Base-by-base conservation (phyloP, 345 rosid species). In the Lepidium didymum region DNA sequence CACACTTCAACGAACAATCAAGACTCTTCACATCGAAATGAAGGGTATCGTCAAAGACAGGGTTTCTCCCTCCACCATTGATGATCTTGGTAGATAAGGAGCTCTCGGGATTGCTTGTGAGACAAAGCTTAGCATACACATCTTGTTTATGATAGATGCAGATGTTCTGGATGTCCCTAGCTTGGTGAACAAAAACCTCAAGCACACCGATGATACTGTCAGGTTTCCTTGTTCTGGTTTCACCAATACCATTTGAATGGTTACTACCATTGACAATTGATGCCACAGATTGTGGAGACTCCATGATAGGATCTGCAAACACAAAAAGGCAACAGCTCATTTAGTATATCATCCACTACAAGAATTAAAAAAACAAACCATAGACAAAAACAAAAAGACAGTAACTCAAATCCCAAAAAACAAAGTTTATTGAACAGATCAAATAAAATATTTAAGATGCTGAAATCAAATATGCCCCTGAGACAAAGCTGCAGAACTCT, bases 111-210 rank as follows among this genome's bases (percentile, higher is more conserved):
- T 91, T 80, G 59, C 81, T 83, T 6, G 96, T 89, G 45, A 95
- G 81, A 72, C 86, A 89, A 80, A 91, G 80, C 90, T 91, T 95
- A 41, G 99, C 97, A 74, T 95, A 95, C 68, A 95, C 97, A 78
- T 95, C 99, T 73, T 95, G 99, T 80, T 95, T 94, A 65, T 95
- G 99, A 81, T 91, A 91, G 76, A 95, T 95, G 81, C 99, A 91
- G 72, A 95, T 89, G 88, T 91, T 95, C 0, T 95, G 97, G 46
- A 95, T 91, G 64, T 95, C 99, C 75, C 99, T 83, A 8, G 99
- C 99, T 75, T 88, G 92, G 75, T 91, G 96, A 40, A 95, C 65
- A 79, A 70, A 86, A 52, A 91, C 93, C 75, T 89, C 89, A 41
- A 95, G 91, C 51, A 74, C 73, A 53, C 99, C 97, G 0, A 84